Evolutionary conservation across 2,329 filamentous ascomycete genomes (phyloP).

Genomic region (Magnaporthales sp.): DNA sequence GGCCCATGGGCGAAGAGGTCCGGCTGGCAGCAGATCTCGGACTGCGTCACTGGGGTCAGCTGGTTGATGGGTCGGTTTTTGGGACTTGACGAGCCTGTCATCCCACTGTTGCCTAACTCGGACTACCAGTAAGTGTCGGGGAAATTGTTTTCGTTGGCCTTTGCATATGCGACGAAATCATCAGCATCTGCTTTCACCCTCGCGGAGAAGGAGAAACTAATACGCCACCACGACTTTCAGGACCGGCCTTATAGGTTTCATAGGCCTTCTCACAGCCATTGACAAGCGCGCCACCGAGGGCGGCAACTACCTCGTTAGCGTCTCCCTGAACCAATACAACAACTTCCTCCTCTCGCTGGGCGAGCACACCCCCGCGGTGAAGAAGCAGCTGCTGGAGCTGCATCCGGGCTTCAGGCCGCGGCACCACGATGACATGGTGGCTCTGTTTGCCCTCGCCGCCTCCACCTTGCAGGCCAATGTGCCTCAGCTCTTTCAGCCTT

Average conservation of each 20-base stretch:
- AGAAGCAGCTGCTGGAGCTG: slow-evolving; percentile 35
- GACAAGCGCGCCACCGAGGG: slow-evolving; percentile 52
- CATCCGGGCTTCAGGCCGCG: slow-evolving; percentile 5
- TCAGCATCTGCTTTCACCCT: neutral
- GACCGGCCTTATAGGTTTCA: slow-evolving; percentile 38
- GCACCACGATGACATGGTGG: slow-evolving; percentile 1
- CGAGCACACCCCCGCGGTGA: slow-evolving; percentile 42
- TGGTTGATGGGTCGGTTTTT: slow-evolving; percentile 56
- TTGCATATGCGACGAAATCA: neutral
- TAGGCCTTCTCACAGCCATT: slow-evolving; percentile 59
- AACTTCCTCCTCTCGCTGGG: slow-evolving; percentile 55
- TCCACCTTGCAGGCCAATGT: neutral
- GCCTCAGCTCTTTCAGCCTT: neutral
- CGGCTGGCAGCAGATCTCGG: slow-evolving; percentile 43
- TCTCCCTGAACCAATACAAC: slow-evolving; percentile 60
- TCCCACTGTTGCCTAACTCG: slow-evolving; percentile 56
- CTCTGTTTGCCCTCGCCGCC: neutral
- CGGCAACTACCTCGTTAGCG: slow-evolving; percentile 57
- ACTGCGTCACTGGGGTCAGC: slow-evolving; percentile 49
- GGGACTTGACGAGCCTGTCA: slow-evolving; percentile 52
- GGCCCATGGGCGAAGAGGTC: slow-evolving; percentile 34
- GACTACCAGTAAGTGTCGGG: slow-evolving; percentile 19
- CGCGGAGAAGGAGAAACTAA: slow-evolving; percentile 28
- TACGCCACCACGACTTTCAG: slow-evolving; percentile 25
- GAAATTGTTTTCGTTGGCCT: slow-evolving; percentile 7